Evolutionary conservation across 2,329 filamentous ascomycete species (phyloP), one percentile per base, ranked within the genome.

Genomic region (Ambrosiella beaveri): DNA sequence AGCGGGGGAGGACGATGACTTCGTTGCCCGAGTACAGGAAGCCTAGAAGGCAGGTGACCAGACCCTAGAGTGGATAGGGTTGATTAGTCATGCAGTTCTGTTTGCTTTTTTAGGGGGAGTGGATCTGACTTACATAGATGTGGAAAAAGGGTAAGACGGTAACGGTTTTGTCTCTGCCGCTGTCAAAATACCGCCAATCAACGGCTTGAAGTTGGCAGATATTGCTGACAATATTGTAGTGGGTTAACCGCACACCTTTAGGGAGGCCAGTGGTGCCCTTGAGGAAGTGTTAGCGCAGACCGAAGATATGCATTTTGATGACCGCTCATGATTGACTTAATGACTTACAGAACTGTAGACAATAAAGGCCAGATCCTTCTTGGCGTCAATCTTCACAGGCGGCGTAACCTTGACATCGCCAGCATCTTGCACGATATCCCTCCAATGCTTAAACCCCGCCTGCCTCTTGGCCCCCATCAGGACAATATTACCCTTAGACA

Each of bases 141-240:
- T 95, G 89, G 71, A 89, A 95, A 68, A 95, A 93, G 0, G 90
- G 90, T 9, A 95, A 70, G 60, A 95, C 84, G 1, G 86, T 86
- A 6, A 96, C 69, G 37, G 93, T 73, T 60, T 78, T 81, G 66
- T 95, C 90, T 0, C 81, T 78, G 58, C 80, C 74, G 7, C 80
- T 81, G 65, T 79, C 77, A 1, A 73, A 66, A 0, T 79, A 76
- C 0, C 71, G 72, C 1, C 70, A 73, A 59, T 88, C 84, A 3
- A 75, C 71, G 35, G 70, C 65, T 1, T 68, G 67, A 36, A 75
- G 66, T 69, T 86, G 83, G 37, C 78, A 63, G 6, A 82, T 67
- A 68, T 95, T 95, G 60, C 87, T 73, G 9, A 94, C 79, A 61
- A 95, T 82, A 67, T 96, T 96, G 63, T 72, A 69, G 69, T 97